Evolutionary conservation across 2,329 filamentous ascomycete genomes (phyloP).

Genomic region (Magnaporthiopsis rhizophila): DNA sequence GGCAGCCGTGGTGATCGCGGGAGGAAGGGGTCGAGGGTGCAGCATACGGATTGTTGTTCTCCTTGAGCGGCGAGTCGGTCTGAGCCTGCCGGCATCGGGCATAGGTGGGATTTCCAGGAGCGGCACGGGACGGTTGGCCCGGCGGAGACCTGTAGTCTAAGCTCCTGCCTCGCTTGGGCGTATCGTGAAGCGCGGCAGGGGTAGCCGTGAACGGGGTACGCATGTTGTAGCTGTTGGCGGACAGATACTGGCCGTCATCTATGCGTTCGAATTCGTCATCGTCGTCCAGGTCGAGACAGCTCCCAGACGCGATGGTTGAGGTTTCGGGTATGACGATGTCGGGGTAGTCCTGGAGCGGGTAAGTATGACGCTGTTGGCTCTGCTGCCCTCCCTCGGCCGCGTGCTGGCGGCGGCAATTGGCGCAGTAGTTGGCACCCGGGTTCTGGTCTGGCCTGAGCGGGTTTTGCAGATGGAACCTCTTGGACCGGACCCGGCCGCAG

Average conservation of each 20-base stretch:
- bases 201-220: neutral
- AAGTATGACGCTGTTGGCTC: neutral
- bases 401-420: slow-evolving; percentile 23
- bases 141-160: neutral
- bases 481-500: slow-evolving; percentile 32
- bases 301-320: slow-evolving; percentile 3
- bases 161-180: neutral
- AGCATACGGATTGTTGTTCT: neutral
- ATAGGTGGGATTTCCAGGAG: neutral
- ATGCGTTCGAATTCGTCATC: neutral
- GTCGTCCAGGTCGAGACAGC: neutral
- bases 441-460: slow-evolving; percentile 22
- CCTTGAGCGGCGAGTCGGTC: neutral
- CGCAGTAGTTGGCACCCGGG: slow-evolving; percentile 26
- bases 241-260: neutral
- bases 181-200: neutral
- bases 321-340: slow-evolving; percentile 6
- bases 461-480: slow-evolving; percentile 27
- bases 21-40: neutral
- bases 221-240: neutral
- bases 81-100: neutral
- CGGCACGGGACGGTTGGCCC: neutral
- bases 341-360: neutral
- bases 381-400: neutral
- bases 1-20: neutral